Base-by-base conservation (phyloP, 1,139 yeast species). In the Yamadazyma aaseri region DNA sequence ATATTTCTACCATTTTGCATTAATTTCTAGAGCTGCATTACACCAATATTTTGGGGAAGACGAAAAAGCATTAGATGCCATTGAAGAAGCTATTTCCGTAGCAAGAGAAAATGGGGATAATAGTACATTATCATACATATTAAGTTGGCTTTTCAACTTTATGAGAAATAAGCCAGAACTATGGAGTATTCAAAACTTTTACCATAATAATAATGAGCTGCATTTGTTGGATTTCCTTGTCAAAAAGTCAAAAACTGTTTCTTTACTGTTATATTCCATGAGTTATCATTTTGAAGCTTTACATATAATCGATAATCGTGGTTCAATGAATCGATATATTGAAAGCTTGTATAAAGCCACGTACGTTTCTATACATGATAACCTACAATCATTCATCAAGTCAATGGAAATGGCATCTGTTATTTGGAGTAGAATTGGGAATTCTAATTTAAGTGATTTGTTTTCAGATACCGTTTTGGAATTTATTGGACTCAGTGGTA, bases 71-170 rank as follows among this genome's bases (percentile, higher is more conserved):
- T 58, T 86, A 11, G 73, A 81, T 45, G 84, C 95, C 0, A 84
- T 89, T 4, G 87, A 84, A 45, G 97, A 89, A 52, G 94, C 97
- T 0, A 83, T 89, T 3, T 71, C 86, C 3, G 90, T 89, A 2
- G 96, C 96, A 0, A 65, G 97, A 46, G 96, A 89, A 50, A 82
- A 85, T 48, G 81, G 80, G 44, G 96, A 89, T 54, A 71, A 76
- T 40, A 64, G 72, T 9, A 86, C 95, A 13, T 64, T 89, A 26
- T 83, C 87, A 11, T 81, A 80, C 45, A 73, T 89, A n/a, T 62
- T 87, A 29, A 74, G 90, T 6, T 86, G 96, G 95, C 64, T 87
- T 1, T 80, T 80, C 50, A 76, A 81, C 42, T 85, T 85, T 44
- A 68, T 86, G 51, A 77, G 77, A 40, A 74, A 76, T 41, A 73